Conservation (phyloP, 106 monocot genomes). For the Agapanthus africanus region DNA sequence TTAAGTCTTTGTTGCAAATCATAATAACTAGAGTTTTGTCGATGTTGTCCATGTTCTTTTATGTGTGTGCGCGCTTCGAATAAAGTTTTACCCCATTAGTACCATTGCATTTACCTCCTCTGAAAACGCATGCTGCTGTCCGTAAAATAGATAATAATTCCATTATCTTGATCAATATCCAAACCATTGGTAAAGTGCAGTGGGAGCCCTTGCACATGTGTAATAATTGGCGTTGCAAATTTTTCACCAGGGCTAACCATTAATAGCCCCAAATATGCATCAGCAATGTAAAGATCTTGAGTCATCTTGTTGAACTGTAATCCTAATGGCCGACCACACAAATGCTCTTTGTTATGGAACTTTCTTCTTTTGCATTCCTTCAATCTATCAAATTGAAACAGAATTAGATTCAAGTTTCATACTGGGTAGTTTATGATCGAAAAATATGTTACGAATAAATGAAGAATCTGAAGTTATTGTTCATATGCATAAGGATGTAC, state of each 20-base stretch:
- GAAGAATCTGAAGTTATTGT: too few relatives aligned
- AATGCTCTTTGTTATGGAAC: constrained; percentile 22
- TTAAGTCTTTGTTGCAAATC: neutral
- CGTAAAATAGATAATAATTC: constrained; percentile 55
- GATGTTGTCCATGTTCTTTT: too few relatives aligned
- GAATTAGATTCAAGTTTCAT: too few relatives aligned
- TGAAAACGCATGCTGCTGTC: constrained; percentile 47
- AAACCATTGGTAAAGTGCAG: constrained; percentile 56
- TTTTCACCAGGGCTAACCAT: constrained; percentile 16
- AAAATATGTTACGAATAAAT: too few relatives aligned
- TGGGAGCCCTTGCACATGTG: constrained; percentile 16
- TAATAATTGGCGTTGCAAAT: constrained; percentile 12
- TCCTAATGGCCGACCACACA: constrained; percentile 69
- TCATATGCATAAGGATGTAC: too few relatives aligned
- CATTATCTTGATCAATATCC: constrained; percentile 52
- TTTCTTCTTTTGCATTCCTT: constrained; percentile 38
- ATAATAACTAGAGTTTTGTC: neutral
- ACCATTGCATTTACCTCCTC: constrained; percentile 54
- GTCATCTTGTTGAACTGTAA: constrained; percentile 40
- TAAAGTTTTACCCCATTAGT: too few relatives aligned
- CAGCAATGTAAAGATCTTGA: constrained; percentile 65
- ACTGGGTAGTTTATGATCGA: too few relatives aligned
- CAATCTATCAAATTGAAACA: too few relatives aligned
- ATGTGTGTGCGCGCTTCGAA: too few relatives aligned
- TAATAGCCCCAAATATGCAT: constrained; percentile 60